Evolutionary conservation across 352 stramenopile species (phyloP), one percentile per base, ranked within the genome.

Genomic region (Globisporangium apiculatum): DNA sequence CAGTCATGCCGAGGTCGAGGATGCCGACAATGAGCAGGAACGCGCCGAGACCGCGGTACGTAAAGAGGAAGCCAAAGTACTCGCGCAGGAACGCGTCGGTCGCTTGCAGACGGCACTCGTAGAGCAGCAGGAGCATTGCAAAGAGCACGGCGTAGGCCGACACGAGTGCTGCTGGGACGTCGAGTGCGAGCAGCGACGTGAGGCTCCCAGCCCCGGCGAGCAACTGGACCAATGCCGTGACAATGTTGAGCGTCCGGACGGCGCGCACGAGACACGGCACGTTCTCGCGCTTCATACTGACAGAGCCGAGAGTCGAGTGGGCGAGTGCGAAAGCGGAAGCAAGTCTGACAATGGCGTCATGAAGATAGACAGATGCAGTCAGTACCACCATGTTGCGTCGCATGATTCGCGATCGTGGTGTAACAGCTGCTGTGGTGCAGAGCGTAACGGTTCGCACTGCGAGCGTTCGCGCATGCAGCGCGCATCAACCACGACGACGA

Each of bases 11-110:
- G 35, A 86, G 63, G 18, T 84, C 74, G n/a, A 86, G 64, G 53
- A 86, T 59, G 8, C 76, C 76, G 47, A 86, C 69, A 62, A 86
- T 83, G 49, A 86, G 56, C 31, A 86, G 65, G 43, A 74, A 84
- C 7, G 55, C 73, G 3, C 74, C 64, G 57, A 81, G 75, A 0
- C 76, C 76, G 12, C 69, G 65, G 60, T 79, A 83, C 43, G 72
- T 75, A 59, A 75, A 86, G 14, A 86, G 59, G 59, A 86, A 86
- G 35, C 74, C 76, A 53, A 84, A 86, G 62, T 86, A 84, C 14
- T 67, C 60, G 36, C 69, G 76, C 40, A 86, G 64, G 43, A 73
- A 63, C 42, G 64, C 66, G 50, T 86, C 71, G 24, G 73, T 83
- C 41, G 62, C 49, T 7, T 47, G 63, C 35, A 86, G 68, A 54